Percentiles rank a stretch among this genome's conserved stretches.
These are phyloP conservation scores for Amaranthus cruentus DNA, from an alignment of 148 eudicot species.

Conservation along the genomic window DNA sequence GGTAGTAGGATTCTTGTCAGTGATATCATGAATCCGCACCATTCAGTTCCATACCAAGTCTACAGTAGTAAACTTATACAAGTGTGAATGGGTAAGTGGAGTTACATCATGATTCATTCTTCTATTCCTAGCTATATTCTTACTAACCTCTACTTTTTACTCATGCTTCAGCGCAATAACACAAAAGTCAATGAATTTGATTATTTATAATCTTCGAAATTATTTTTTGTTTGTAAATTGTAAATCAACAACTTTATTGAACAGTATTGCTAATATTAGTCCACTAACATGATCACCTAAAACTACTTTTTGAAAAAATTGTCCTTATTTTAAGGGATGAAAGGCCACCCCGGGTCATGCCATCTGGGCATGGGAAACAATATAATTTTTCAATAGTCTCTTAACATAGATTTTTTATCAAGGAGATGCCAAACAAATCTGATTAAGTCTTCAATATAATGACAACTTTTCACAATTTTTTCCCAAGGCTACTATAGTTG, in stretches of 20 bases:
- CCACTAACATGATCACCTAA: conserved; percentile 26
- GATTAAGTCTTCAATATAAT: conserved; percentile 4
- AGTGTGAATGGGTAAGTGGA: not conserved
- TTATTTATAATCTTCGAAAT: no score
- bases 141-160: conserved; percentile 4
- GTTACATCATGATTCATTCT: not conserved
- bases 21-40: not conserved
- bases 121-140: not conserved
- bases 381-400: conserved; percentile 17
- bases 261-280: conserved; percentile 12
- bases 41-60: not conserved
- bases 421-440: conserved; percentile 19
- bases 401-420: not conserved
- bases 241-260: conserved; percentile 8
- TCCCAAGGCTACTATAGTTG: not conserved
- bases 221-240: not conserved
- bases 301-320: conserved; percentile 30
- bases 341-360: conserved; percentile 7
- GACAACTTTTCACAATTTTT: conserved; percentile 5
- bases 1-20: not conserved
- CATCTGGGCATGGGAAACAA: conserved; percentile 33
- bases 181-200: not conserved
- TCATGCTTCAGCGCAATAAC: conserved; percentile 18
- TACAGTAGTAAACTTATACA: not conserved
- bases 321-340: conserved; percentile 29